Base-by-base conservation (phyloP, 2,329 filamentous ascomycete species). In the Verticillium tricorpus region DNA sequence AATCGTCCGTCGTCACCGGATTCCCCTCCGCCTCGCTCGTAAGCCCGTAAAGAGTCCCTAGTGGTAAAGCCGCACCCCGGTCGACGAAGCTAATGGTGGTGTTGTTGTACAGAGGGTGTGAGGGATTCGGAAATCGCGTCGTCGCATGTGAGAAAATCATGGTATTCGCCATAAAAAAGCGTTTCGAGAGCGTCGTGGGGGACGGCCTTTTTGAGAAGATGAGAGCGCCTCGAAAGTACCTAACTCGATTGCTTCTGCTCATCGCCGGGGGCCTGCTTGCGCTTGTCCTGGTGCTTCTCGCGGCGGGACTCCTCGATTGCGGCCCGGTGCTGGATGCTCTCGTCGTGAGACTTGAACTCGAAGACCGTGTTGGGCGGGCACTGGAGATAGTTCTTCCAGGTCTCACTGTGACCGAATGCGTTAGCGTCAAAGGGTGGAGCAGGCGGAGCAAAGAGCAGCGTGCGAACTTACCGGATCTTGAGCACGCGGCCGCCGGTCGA, bases 291-390 rank as follows among this genome's bases (percentile, higher is more conserved):
- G 67, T 85, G 82, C 78, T 96, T 96, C 71, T 97, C 93, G 68
- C 94, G 92, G 65, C 93, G 90, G 61, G 92, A 91, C 76, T 97
- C 92, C 71, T 97, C 93, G 66, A 97, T 93, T 22, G 91, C 91
- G 34, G 89, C 91, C 68, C 93, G 87, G 78, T 97, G 93, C 68
- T 92, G 90, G 72, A 99, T 97, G 76, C 92, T 97, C 66, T 94
- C 92, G 72, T 97, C 93, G 75, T 99, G 95, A 72, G 90, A 95
- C 79, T 97, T 96, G 87, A 93, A 99, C 69, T 95, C 88, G 63
- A 99, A 89, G 71, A 90, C 91, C 40, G 95, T 98, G 74, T 97
- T 94, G 55, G 87, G 79, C 1, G 94, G 94, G 73, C 97, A 91
- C 67, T 87, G 85, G 61, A 99, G 87, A 67, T 96, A 84, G 66